phyloP scores from a whole-genome alignment of 2,329 filamentous ascomycete species.

The Setomelanomma holmii region DNA sequence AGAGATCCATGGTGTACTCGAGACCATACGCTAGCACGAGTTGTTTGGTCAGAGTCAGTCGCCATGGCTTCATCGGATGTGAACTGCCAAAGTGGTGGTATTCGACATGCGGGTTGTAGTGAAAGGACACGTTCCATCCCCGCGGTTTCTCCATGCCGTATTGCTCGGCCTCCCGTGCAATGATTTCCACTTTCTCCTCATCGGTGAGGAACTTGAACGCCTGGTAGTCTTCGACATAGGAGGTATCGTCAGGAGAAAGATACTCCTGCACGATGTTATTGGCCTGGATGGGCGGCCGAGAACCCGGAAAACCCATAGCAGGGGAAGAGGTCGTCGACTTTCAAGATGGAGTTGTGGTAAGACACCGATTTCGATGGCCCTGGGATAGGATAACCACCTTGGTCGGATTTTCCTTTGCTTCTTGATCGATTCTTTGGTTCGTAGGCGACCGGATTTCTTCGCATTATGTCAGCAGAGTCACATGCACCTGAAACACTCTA shows the following conservation, averaged over 20 bases:
- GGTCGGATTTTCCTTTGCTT: not conserved
- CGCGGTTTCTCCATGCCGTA: slow-evolving; percentile 79
- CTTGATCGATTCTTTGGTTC: not conserved
- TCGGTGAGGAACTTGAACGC: slow-evolving; percentile 42
- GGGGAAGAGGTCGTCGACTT: slow-evolving; percentile 1
- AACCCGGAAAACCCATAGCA: slow-evolving; percentile 29
- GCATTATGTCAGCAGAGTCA: slow-evolving; percentile 5
- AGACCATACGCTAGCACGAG: slow-evolving; percentile 94
- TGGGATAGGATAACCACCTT: not conserved
- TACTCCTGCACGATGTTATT: slow-evolving; percentile 48
- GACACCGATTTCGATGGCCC: not conserved
- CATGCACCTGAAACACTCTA: not conserved
- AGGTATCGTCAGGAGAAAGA: slow-evolving; percentile 37
- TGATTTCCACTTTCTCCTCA: slow-evolving; percentile 57
- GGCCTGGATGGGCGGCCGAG: slow-evolving; percentile 21
- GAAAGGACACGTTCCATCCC: slow-evolving; percentile 92
- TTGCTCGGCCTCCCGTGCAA: slow-evolving; percentile 60
- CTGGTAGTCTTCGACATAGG: slow-evolving; percentile 35
- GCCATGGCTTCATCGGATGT: slow-evolving; percentile 99
- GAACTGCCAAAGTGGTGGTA: slow-evolving; percentile 96
- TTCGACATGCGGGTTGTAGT: slow-evolving; percentile 94
- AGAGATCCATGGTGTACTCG: slow-evolving; percentile 96
- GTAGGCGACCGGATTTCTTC: not conserved
- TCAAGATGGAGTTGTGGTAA: not conserved
- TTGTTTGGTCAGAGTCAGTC: slow-evolving; percentile 91